Evolutionary conservation across 2,329 filamentous ascomycete species (phyloP), one percentile per base, ranked within the genome.

Genomic region (Metarhizium humberi): DNA sequence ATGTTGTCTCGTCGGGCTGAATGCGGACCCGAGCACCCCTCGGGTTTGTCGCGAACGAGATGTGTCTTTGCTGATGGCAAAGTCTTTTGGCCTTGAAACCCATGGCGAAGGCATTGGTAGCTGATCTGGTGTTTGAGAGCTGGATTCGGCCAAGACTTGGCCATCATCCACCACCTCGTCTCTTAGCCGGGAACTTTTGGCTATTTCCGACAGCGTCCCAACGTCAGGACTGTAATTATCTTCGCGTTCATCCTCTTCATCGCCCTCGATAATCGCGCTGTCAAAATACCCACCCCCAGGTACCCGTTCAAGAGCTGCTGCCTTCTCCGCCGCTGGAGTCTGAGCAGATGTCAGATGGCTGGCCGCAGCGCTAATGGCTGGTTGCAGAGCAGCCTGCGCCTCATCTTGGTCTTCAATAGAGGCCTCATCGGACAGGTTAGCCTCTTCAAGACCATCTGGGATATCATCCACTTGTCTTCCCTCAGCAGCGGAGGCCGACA

Each of bases 371-470:
- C 80, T 84, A 59, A 86, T 76, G 29, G 80, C 74, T 2, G 80
- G 79, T 63, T 82, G 81, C 51, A 86, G 74, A 49, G 84, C 75
- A 7, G 80, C 81, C 60, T 82, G 79, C 4, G 78, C 81, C 59
- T 79, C 79, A 61, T 84, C 80, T 55, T 78, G 72, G 49, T 79
- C 76, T 51, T 63, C 65, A 30, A 68, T 61, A 18, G 65, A 62
- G n/a, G 59, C 62, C 4, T 63, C 61, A 30, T 65, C 59, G 6
- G 56, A 57, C 1, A 59, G 25, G 8, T 50, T 52, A 13, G 34
- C 48, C n/a, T 60, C 59, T 4, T 59, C 55, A 36, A 60, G 58
- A 20, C 57, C 56, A 34, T 46, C 54, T 6, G 20, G 34, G 11
- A 45, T 14, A 4, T 16, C 14, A n/a, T 40, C 5, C 16, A 40